Base-by-base conservation (phyloP, 352 stramenopile genomes). In the Globisporangium lucens region DNA sequence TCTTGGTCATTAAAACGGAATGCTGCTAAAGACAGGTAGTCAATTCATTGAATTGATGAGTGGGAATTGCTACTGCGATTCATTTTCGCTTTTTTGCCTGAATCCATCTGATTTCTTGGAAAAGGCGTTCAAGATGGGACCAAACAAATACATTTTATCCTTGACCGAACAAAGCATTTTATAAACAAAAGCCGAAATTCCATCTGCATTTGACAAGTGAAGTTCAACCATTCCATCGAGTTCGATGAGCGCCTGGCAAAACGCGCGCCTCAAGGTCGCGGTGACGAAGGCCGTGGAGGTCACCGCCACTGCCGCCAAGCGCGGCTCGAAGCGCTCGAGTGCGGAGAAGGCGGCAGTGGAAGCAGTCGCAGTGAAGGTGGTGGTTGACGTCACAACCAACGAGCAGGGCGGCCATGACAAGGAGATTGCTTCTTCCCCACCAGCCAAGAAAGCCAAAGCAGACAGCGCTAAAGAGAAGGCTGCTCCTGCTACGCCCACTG, bases 221-320 rank as follows among this genome's bases (percentile, higher is more conserved):
- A 41, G 36, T 24, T 10, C 27, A 27, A 29, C 30, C 30, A 33
- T 33, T 33, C 30, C 49, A 56, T 38, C 29, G 53, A 60, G 29
- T 30, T 49, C 33, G 20, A 77, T 80, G 68, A 66, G 56, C 35
- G 46, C 47, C 69, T 22, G 74, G 35, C 69, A 79, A 62, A 84
- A 73, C 56, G 66, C 67, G 61, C 77, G 77, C 3, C 69, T 84
- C 15, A 73, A 81, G 52, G 72, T 70, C 49, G 65, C 73, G 36
- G 68, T 67, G 20, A 57, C 70, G 51, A 79, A 53, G 35, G 46
- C 66, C n/a, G 52, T 68, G 30, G 55, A 27, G 13, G 46, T 55
- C 38, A 47, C 61, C 13, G 27, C 56, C 17, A 27, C 72, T 30
- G 55, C 59, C 15, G 41, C 69, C 20, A 27, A 9, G 38, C 24